Conservation (phyloP, 495 filamentous ascomycete genomes). For the Corynascus novoguineensis region DNA sequence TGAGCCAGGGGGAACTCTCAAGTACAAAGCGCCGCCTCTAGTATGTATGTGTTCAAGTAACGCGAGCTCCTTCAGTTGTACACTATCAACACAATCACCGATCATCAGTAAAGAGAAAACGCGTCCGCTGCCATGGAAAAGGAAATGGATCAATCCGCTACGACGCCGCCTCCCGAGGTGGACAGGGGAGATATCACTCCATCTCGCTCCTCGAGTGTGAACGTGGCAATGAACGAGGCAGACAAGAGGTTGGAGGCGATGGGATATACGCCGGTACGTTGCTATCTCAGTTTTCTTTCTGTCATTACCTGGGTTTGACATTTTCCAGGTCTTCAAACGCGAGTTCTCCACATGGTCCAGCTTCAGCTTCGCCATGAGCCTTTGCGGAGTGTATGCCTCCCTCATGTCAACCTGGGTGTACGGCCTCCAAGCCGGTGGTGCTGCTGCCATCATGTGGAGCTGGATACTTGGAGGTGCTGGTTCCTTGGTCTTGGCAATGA, state of each 20-base stretch:
- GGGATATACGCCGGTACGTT: constrained; percentile 32
- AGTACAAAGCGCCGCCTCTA: neutral
- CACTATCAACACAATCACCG: neutral
- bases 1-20: neutral
- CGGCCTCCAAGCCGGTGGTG: constrained; percentile 55
- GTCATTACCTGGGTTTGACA: neutral
- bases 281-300: neutral
- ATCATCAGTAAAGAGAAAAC: neutral
- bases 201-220: constrained; percentile 4
- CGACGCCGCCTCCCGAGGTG: neutral
- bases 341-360: constrained; percentile 58
- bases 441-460: constrained; percentile 57
- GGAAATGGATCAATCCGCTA: neutral
- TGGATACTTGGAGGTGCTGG: constrained; percentile 60
- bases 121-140: neutral
- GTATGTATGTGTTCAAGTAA: no score
- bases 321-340: constrained; percentile 52
- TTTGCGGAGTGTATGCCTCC: constrained; percentile 55
- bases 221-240: constrained; percentile 21
- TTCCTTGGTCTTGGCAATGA: constrained; percentile 57
- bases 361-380: constrained; percentile 60
- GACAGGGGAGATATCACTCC: constrained; percentile 2
- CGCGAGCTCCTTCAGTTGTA: neutral
- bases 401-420: constrained; percentile 58
- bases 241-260: constrained; percentile 32